These are phyloP conservation scores for Lepidium sativum DNA, from an alignment of 345 rosid species.

Conservation along the genomic window DNA sequence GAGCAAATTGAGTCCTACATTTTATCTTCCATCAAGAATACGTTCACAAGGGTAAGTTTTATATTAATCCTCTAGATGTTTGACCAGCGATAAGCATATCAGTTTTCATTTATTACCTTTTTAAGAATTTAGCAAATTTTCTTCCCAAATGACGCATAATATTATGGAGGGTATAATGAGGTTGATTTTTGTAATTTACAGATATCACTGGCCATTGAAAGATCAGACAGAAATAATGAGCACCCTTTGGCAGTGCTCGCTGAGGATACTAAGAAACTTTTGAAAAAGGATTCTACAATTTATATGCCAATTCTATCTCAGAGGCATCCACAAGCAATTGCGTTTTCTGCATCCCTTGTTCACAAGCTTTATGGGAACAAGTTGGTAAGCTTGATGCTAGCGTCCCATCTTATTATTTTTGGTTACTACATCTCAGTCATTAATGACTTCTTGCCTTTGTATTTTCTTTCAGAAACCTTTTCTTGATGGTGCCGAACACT, in stretches of 20 bases:
- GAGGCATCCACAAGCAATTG: constrained; percentile 77
- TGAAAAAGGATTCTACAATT: constrained; percentile 57
- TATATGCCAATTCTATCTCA: constrained; percentile 71
- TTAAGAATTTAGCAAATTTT: background rate
- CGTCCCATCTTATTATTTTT: constrained; percentile 10
- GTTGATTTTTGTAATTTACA: constrained; percentile 32
- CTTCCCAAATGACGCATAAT: constrained; percentile 1
- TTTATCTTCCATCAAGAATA: constrained; percentile 69
- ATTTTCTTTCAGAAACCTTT: constrained; percentile 76
- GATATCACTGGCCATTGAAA: constrained; percentile 60
- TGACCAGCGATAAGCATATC: background rate
- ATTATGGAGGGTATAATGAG: background rate
- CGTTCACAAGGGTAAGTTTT: constrained; percentile 67
- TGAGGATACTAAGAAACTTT: constrained; percentile 69
- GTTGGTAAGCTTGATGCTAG: constrained; percentile 52
- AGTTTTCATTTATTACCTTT: background rate
- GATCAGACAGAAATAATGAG: constrained; percentile 51
- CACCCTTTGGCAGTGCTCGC: constrained; percentile 88
- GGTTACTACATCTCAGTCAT: constrained; percentile 5
- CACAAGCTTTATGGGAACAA: constrained; percentile 86
- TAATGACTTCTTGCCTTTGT: constrained; percentile 18
- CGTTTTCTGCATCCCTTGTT: constrained; percentile 71
- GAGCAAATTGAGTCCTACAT: constrained; percentile 84
- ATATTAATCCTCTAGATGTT: background rate
- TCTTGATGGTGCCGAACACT: constrained; percentile 72